These are phyloP conservation scores for Stylosanthes scabra DNA, from an alignment of 331 rosid species.

Conservation along the genomic window DNA sequence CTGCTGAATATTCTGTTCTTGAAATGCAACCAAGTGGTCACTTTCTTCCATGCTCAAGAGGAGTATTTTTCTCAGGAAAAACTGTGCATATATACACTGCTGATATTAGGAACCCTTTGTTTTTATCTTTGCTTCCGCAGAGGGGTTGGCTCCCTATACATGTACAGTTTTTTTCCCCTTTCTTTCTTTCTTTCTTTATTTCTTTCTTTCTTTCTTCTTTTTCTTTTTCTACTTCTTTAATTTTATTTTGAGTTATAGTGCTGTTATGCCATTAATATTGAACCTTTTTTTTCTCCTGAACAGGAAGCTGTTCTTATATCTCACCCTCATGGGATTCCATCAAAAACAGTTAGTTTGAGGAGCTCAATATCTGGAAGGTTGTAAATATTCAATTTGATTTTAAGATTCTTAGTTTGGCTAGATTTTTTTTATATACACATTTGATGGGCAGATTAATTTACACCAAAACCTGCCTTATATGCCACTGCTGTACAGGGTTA, in stretches of 20 bases:
- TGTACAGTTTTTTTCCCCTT: slow-evolving; percentile 45
- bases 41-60: slow-evolving; percentile 77
- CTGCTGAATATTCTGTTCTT: slow-evolving; percentile 89
- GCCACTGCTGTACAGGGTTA: slow-evolving; percentile 73
- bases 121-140: slow-evolving; percentile 90
- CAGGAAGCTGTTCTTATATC: slow-evolving; percentile 97
- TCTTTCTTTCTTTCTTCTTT: neutral
- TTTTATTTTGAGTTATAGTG: slow-evolving; percentile 11
- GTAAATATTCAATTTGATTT: slow-evolving; percentile 27
- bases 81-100: slow-evolving; percentile 75
- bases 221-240: slow-evolving; percentile 5
- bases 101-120: slow-evolving; percentile 89
- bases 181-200: neutral
- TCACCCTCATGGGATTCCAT: slow-evolving; percentile 73
- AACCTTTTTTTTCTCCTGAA: slow-evolving; percentile 27
- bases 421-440: slow-evolving; percentile 21
- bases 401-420: slow-evolving; percentile 22
- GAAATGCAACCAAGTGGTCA: slow-evolving; percentile 84
- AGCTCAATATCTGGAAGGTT: slow-evolving; percentile 98
- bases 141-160: slow-evolving; percentile 94
- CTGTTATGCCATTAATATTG: slow-evolving; percentile 7
- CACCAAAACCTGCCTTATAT: slow-evolving; percentile 38
- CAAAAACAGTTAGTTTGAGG: slow-evolving; percentile 84
- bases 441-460: slow-evolving; percentile 38
- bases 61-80: slow-evolving; percentile 77